Evolutionary conservation across 176 grass and related monocot genomes (phyloP), one percentile per base, ranked within the genome.

Genomic region (Bromus sterilis): DNA sequence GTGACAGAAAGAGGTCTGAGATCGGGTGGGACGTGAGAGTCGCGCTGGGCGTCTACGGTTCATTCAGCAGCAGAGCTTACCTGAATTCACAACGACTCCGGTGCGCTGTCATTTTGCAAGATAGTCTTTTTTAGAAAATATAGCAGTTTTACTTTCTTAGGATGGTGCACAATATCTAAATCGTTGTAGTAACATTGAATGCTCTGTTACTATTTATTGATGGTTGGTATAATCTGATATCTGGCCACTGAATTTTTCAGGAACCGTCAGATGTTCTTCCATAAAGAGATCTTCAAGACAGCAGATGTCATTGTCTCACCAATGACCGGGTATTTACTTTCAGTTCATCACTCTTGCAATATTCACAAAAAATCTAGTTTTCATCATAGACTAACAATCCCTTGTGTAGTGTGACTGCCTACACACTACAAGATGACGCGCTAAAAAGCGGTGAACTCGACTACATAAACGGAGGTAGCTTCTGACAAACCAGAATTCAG

Each of bases 231-330:
- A 34, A 34, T 77, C 16, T 62, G 29, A 51, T 57, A 29, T 40
- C 30, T 21, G 55, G 76, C 31, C 53, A n/a, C 20, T 32, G 28
- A 53, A 33, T 62, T 6, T 89, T 33, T 11, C 83, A 99, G 97
- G 89, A 96, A 87, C 42, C 93, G 97, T 3, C 97, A 99, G 89
- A 99, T 90, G 82, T 81, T 83, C 70, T 99, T 99, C 58, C 97
- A 99, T 71, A 95, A 87, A 51, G 57, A 99, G 69, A 99, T 99
- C 55, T 99, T 99, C 77, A 90, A 93, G 89, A 75, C 23, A 21
- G 97, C 97, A 21, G 93, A 99, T 77, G 97, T 94, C 32, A 99
- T 96, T 39, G 97, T 99, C 67, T 96, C 97, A 42, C 97, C 97
- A 3, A 99, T 94, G 84, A 99, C 89, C 5, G 97, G 97, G 97